Percentiles rank a stretch among this genome's conserved stretches.
Evolutionary conservation across 2,329 filamentous ascomycete genomes (phyloP).

Genomic region (Penicillium sp.): DNA sequence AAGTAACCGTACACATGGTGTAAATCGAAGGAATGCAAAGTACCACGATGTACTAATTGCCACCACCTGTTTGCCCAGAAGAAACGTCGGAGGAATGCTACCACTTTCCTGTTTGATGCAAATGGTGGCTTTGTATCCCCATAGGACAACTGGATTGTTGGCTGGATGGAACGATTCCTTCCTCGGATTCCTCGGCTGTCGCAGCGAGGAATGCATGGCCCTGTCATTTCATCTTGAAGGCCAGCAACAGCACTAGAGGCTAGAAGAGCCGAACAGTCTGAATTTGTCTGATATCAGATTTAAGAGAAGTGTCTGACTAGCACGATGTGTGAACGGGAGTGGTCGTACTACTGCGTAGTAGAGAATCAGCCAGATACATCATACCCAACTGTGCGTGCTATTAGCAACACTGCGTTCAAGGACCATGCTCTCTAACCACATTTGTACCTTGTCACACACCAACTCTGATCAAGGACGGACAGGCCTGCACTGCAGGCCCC

Average conservation of each 20-base stretch:
- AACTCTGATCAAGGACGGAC: no score
- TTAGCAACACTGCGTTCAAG: not conserved
- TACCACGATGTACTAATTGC: not conserved
- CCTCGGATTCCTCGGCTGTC: not conserved
- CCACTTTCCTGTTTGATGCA: not conserved
- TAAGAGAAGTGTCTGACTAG: not conserved
- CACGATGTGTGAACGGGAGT: not conserved
- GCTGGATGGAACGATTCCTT: not conserved
- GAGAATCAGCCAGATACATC: no score
- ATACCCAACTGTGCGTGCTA: not conserved
- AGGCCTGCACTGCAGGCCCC: not conserved
- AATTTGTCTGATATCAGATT: not conserved
- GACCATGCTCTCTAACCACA: not conserved
- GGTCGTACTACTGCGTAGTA: no score
- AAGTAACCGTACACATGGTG: not conserved
- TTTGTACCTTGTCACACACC: not conserved
- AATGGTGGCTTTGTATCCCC: not conserved
- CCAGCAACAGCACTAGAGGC: not conserved
- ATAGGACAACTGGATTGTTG: not conserved
- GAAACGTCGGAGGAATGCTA: conserved; percentile 8
- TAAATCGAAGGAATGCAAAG: conserved; percentile 6
- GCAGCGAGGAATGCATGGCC: conserved; percentile 4
- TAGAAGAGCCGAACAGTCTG: not conserved
- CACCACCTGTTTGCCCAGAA: not conserved
- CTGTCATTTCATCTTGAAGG: not conserved